Base-by-base conservation (phyloP, 202 grass and related monocot genomes). In the Musa balbisiana region DNA sequence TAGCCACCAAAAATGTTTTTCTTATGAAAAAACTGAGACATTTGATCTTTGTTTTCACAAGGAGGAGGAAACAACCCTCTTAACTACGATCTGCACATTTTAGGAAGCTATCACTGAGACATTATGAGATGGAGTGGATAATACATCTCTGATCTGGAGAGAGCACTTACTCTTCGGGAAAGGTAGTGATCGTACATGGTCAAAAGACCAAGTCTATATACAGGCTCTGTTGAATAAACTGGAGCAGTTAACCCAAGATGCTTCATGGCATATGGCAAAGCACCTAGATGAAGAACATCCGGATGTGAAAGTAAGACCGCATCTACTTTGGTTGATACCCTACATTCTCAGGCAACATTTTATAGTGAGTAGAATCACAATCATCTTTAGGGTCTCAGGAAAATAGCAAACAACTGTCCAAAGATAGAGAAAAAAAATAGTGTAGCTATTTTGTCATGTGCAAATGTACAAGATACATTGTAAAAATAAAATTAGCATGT, bases 131-230 rank as follows among this genome's bases (percentile, higher is more conserved):
- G 1, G 20, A 17, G 15, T 33, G 33, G 29, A 49, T 1, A 49
- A 49, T 49, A 49, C 14, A 49, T 67, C 20, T 68, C n/a, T 43
- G 15, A 69, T 49, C 5, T 13, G 8, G 9, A n/a, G 15, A 69
- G 19, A 27, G 52, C 75, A 71, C 93, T 92, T 93, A 97, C 93
- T 87, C 84, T 84, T 89, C 84, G 80, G 82, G 94, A 98, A 68
- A 93, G 81, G 75, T 82, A 93, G 73, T 93, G 85, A 72, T 93
- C 94, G 49, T 98, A 98, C 90, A 98, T 91, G 78, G 91, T 98
- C 77, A 98, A 77, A 93, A 98, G 91, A 62, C 94, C 94, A 81
- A 98, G 91, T 77, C 94, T 87, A 89, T 78, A 98, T 51, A 98
- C 94, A 67, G 91, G 94, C 78, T 98, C 94, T 70, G 94, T 93